Evolutionary conservation across 208 protist species (phyloP).

Genomic region (Acanthamoeba triangularis): DNA sequence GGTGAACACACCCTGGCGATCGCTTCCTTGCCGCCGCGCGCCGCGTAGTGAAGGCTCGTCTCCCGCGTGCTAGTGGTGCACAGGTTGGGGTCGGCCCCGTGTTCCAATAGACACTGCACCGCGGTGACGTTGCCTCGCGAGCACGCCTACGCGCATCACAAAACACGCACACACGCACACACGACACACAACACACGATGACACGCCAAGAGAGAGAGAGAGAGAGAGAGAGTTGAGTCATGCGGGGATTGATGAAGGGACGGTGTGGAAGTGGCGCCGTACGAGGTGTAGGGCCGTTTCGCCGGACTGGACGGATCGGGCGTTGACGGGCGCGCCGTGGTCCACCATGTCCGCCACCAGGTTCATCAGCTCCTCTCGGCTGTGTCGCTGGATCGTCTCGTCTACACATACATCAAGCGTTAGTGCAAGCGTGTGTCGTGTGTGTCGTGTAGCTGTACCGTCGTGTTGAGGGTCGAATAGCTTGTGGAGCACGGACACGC

Average conservation of each 20-base stretch:
- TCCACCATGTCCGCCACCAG: not conserved
- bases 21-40: not conserved
- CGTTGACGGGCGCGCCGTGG: not conserved
- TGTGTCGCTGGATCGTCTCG: constrained; percentile 4
- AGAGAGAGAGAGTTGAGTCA: not conserved
- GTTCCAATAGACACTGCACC: not conserved
- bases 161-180: not conserved
- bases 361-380: constrained; percentile 32
- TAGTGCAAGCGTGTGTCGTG: not conserved
- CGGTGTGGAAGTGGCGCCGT: not conserved
- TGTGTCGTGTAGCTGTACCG: not conserved
- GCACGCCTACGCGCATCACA: not conserved
- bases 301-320: not conserved
- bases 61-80: constrained; percentile 5
- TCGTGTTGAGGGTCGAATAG: not conserved
- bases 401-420: not conserved
- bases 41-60: not conserved
- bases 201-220: no score
- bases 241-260: no score
- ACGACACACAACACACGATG: no score
- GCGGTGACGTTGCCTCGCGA: not conserved
- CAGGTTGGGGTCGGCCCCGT: not conserved
- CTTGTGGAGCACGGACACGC: not conserved
- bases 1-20: not conserved
- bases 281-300: constrained; percentile 20